A percentile compares a stretch with the other conserved stretches of the same genome.
These are phyloP conservation scores for Lycium barbarum DNA, from an alignment of 257 asterid species.

Conservation along the genomic window DNA sequence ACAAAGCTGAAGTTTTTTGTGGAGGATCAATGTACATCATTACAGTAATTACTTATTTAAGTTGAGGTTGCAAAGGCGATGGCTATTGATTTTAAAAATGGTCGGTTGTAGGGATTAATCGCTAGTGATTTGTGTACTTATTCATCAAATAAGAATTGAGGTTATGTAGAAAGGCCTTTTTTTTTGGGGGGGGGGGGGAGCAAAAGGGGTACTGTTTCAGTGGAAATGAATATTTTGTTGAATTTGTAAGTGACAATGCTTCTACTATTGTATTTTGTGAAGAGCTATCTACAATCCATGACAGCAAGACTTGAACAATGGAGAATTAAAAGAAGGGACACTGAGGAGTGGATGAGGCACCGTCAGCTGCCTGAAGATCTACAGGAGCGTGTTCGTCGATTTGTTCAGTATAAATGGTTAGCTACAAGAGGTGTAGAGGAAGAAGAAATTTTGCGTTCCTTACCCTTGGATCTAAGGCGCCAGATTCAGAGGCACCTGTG, in stretches of 20 bases:
- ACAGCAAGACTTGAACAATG: constrained; percentile 92
- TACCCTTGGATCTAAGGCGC: constrained; percentile 78
- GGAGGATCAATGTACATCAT: neutral
- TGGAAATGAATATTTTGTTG: neutral
- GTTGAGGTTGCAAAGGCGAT: neutral
- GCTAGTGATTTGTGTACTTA: constrained; percentile 2
- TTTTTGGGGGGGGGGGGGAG: neutral
- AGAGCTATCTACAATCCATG: constrained; percentile 85
- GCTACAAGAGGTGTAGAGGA: constrained; percentile 91
- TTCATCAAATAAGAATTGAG: neutral
- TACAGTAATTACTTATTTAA: constrained; percentile 8
- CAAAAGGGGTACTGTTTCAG: neutral
- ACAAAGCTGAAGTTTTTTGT: neutral
- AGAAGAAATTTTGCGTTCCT: constrained; percentile 66
- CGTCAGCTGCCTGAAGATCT: constrained; percentile 80
- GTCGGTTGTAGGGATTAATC: neutral
- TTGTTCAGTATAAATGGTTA: constrained; percentile 85
- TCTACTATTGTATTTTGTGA: constrained; percentile 33
- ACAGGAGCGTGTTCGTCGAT: constrained; percentile 80
- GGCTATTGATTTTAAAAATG: neutral
- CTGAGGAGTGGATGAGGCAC: constrained; percentile 96
- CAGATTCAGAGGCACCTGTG: constrained; percentile 90
- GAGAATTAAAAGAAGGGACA: constrained; percentile 81
- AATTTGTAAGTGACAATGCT: neutral
- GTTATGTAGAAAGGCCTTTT: neutral